A percentile compares a stretch with the other conserved stretches of the same genome.
Conservation (phyloP, 176 grass and related monocot species). For the Musa beccarii region DNA sequence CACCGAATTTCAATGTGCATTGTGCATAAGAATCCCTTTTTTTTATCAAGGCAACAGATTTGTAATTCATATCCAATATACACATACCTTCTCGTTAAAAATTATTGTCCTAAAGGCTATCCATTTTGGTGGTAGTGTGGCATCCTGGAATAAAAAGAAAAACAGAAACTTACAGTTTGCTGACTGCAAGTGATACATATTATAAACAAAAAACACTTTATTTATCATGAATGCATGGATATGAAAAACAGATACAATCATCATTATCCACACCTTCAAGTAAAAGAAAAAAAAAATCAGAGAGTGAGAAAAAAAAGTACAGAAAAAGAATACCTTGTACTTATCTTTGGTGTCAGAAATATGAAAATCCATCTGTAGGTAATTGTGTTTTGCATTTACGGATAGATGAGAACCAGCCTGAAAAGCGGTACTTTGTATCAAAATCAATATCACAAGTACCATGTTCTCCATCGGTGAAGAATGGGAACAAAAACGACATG, state of each 20-base stretch:
- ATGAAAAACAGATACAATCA: background rate
- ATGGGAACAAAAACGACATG: no score
- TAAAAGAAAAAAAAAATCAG: background rate
- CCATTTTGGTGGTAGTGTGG: conserved; percentile 60
- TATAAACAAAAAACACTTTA: no score
- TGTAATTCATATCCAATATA: background rate
- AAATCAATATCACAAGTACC: background rate
- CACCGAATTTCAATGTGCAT: background rate
- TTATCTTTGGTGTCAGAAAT: conserved; percentile 8
- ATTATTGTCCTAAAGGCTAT: conserved; percentile 77
- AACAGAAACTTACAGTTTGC: background rate
- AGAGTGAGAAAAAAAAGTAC: background rate
- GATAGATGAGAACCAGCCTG: background rate
- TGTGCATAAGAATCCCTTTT: background rate
- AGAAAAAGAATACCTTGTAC: conserved; percentile 2
- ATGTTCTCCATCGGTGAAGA: background rate
- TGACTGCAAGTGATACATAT: background rate
- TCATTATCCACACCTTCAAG: background rate
- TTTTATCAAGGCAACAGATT: background rate
- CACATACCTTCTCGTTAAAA: conserved; percentile 51
- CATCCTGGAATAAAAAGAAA: conserved; percentile 26
- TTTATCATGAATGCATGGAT: background rate
- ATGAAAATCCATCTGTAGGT: background rate
- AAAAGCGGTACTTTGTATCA: background rate
- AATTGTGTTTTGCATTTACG: conserved; percentile 1